Percentiles rank a stretch among this genome's conserved stretches.
Evolutionary conservation across 257 asterid genomes (phyloP).

Genomic region (Henckelia pumila): DNA sequence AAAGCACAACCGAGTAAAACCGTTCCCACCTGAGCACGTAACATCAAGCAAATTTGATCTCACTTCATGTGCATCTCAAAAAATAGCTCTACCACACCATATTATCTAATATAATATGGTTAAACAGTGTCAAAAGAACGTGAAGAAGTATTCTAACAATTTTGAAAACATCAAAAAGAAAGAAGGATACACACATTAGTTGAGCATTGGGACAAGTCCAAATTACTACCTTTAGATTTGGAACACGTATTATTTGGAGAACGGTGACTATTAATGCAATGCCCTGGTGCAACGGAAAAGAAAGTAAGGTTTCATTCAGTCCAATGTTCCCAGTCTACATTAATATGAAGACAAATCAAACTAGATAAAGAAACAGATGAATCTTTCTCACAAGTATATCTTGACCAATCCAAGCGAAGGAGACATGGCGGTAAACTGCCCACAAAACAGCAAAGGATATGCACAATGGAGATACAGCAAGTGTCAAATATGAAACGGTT

Average conservation of each 20-base stretch:
- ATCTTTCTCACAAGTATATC: slow-evolving; percentile 79
- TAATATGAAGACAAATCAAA: slow-evolving; percentile 5
- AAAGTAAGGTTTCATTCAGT: slow-evolving; percentile 2
- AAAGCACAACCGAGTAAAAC: slow-evolving; percentile 89
- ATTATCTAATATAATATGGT: not conserved
- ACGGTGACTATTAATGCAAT: slow-evolving; percentile 90
- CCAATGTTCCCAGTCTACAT: not conserved
- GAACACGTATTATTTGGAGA: slow-evolving; percentile 85
- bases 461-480: slow-evolving; percentile 92
- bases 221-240: slow-evolving; percentile 80
- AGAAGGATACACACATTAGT: not conserved
- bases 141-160: not conserved
- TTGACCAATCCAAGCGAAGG: slow-evolving; percentile 98
- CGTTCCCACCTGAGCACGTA: slow-evolving; percentile 78
- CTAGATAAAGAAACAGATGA: slow-evolving; percentile 4
- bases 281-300: slow-evolving; percentile 53
- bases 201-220: not conserved
- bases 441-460: slow-evolving; percentile 78
- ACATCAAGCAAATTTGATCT: not conserved
- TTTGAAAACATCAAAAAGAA: no score
- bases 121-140: not conserved
- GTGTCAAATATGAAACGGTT: slow-evolving; percentile 79
- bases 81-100: not conserved
- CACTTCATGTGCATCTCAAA: not conserved
- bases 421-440: slow-evolving; percentile 73